phyloP scores from a whole-genome alignment of 2,329 filamentous ascomycete genomes.

The Nemania sp. region DNA sequence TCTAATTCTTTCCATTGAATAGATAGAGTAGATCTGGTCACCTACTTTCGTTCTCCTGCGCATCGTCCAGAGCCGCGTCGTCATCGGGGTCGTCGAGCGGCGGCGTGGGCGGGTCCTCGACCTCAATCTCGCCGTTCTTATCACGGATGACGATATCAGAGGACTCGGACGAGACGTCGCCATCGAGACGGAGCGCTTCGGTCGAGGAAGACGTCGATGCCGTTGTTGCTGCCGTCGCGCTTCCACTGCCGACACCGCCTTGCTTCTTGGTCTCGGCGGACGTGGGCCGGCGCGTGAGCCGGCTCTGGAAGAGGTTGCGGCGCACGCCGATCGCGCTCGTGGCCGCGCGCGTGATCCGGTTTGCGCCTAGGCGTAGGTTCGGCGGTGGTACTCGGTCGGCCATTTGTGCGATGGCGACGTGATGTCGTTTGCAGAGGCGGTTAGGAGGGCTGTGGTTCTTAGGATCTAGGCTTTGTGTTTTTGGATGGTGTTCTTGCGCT shows the following conservation, averaged over 20 bases:
- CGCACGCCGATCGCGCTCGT: constrained; percentile 45
- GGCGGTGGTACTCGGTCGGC: constrained; percentile 35
- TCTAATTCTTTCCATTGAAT: constrained; percentile 15
- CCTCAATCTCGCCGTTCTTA: constrained; percentile 63
- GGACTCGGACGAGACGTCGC: constrained; percentile 48
- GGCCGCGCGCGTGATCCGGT: constrained; percentile 32
- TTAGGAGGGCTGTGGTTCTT: no score
- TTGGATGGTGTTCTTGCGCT: no score
- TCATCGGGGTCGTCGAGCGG: constrained; percentile 58
- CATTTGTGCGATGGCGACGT: constrained; percentile 29
- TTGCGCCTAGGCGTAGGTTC: constrained; percentile 26
- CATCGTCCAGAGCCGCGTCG: constrained; percentile 60
- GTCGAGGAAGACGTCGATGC: constrained; percentile 43
- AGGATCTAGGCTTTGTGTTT: no score
- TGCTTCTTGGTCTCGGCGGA: constrained; percentile 5
- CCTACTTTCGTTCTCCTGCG: constrained; percentile 59
- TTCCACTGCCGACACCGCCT: neutral
- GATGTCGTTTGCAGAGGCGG: no score
- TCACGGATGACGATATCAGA: constrained; percentile 65
- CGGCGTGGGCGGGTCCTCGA: constrained; percentile 59
- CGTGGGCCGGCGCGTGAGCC: constrained; percentile 61
- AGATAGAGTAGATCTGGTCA: neutral
- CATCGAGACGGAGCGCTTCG: constrained; percentile 55
- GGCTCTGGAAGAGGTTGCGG: constrained; percentile 63
- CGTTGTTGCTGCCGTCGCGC: constrained; percentile 15